Percentiles rank a stretch among this genome's conserved stretches.
Conservation (phyloP, 768 basidiomycete species). For the Suillus spraguei region DNA sequence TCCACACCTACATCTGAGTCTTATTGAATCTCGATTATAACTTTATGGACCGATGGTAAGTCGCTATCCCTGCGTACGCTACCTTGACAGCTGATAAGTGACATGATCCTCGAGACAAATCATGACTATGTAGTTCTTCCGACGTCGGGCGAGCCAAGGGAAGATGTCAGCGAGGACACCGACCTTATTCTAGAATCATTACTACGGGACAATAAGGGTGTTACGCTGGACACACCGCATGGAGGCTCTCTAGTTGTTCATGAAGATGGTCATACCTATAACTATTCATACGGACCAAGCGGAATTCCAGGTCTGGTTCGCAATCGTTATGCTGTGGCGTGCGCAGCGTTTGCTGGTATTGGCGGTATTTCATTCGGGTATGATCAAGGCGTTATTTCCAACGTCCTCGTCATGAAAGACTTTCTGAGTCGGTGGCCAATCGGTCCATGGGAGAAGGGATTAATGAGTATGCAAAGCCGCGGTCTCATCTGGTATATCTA, state of each 20-base stretch:
- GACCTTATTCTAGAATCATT: conserved; percentile 13
- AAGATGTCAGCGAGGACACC: not conserved
- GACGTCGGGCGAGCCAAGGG: not conserved
- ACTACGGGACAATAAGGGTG: conserved; percentile 22
- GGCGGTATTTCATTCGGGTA: conserved; percentile 83
- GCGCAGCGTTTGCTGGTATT: conserved; percentile 75
- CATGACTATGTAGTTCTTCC: conserved; percentile 14
- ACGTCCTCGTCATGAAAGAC: conserved; percentile 81
- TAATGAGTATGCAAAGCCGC: conserved; percentile 61
- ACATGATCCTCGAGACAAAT: conserved; percentile 68
- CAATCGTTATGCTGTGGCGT: conserved; percentile 67
- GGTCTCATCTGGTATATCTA: not conserved
- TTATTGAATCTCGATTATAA: conserved; percentile 1
- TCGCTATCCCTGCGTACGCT: conserved; percentile 43
- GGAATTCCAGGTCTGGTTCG: conserved; percentile 64
- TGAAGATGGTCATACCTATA: conserved; percentile 42
- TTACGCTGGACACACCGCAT: conserved; percentile 25
- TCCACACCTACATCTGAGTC: not conserved
- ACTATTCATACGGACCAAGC: conserved; percentile 73
- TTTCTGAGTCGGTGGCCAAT: conserved; percentile 71
- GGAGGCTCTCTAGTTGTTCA: conserved; percentile 31
- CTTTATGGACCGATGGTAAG: conserved; percentile 9
- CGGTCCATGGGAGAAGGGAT: conserved; percentile 71
- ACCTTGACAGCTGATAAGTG: conserved; percentile 6
- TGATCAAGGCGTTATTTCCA: conserved; percentile 86